Evolutionary conservation across 805 yeast species (phyloP), one percentile per base, ranked within the genome.

Genomic region (Hanseniaspora guilliermondii): DNA sequence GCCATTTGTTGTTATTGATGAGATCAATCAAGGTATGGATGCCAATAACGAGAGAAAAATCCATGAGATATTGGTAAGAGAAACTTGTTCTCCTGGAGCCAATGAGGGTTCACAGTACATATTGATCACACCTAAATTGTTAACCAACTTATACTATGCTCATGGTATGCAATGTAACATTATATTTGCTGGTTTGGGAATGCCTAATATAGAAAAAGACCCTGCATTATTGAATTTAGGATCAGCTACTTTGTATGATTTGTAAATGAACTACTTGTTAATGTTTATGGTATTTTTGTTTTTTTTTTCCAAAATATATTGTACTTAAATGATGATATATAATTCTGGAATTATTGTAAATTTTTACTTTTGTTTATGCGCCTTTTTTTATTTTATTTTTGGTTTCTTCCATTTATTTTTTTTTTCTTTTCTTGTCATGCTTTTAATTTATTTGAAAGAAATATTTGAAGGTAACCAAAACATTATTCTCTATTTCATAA

Each of bases 1-100:
- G 0, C 97, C 98, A 9, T 87, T 93, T 63, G 74, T 97, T 64
- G 89, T 91, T 2, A 96, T 93, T 7, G 99, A 93, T 69, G 99
- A 93, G 72, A 94, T 93, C 58, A 93, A 93, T 65, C 99, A 93
- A 70, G 99, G 98, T 60, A 89, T 93, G 97, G 99, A 93, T 69
- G 85, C 94, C 12, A 78, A 78, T 57, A 93, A 93, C 64, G 98
- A 93, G 67, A 78, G 89, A 58, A 74, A 79, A 70, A 89, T 93
- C 2, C 96, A 91, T 65, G 77, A 78, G 58, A 78, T 86, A 58
- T 81, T 93, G 75, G 96, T 91, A 1, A 80, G 84, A 54, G 81
- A 84, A 47, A 91, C 97, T 0, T 86, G 96, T 64, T 68, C 70
- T 4, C 72, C 76, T 57, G 60, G 74, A 58, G 66, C 77, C 0